phyloP scores from a whole-genome alignment of 2,329 filamentous ascomycete genomes.

The Ceratocystiopsis minuta region DNA sequence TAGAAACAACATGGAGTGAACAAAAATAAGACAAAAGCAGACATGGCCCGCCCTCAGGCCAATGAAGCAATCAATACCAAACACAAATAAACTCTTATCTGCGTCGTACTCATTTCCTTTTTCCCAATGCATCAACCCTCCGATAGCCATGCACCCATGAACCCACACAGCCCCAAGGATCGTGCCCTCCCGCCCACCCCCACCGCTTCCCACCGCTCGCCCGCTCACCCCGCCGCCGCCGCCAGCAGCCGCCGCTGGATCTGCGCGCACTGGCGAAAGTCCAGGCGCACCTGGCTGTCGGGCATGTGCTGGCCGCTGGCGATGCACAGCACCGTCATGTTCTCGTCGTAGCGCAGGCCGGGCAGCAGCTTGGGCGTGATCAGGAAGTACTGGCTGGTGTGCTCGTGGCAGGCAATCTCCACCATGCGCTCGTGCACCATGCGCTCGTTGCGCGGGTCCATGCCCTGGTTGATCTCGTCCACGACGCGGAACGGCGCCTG shows the following conservation, averaged over 20 bases:
- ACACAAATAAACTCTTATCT: no score
- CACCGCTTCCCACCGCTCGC: neutral
- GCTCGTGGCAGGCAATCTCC: conserved; percentile 79
- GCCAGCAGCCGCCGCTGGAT: conserved; percentile 7
- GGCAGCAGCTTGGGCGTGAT: conserved; percentile 91
- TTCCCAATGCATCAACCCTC: no score
- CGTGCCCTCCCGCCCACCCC: neutral
- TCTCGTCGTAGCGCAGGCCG: conserved; percentile 66
- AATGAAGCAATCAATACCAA: no score
- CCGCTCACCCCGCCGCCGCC: neutral
- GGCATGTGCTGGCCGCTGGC: conserved; percentile 68
- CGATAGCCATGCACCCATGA: no score
- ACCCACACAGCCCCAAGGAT: no score
- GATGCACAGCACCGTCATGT: conserved; percentile 90
- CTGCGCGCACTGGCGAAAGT: conserved; percentile 20
- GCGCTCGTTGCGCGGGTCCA: conserved; percentile 96
- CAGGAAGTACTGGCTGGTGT: conserved; percentile 77
- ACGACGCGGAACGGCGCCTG: conserved; percentile 94
- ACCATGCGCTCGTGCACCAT: conserved; percentile 98
- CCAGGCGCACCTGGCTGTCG: conserved; percentile 29
- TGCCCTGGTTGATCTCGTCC: conserved; percentile 98
- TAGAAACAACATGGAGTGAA: no score
- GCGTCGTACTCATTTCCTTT: no score
- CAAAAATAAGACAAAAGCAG: no score
- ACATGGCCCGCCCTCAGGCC: no score